These are phyloP conservation scores for Thalassiosira ordinaria DNA, from an alignment of 352 stramenopile species.

Conservation along the genomic window DNA sequence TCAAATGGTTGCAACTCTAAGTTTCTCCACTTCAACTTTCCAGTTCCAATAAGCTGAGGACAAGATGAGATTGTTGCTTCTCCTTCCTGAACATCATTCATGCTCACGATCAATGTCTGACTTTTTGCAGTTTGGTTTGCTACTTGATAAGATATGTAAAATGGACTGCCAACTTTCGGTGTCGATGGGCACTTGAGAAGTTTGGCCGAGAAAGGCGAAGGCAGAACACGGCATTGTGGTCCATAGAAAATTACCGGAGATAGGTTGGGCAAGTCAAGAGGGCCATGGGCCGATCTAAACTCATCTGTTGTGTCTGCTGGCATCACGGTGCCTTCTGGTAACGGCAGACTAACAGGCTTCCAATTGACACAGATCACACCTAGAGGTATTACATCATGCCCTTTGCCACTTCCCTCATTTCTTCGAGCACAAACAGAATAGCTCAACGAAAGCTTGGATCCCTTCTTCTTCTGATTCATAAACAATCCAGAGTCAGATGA, in stretches of 20 bases:
- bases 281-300: constrained; percentile 63
- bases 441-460: constrained; percentile 45
- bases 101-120: constrained; percentile 61
- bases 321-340: constrained; percentile 15
- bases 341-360: constrained; percentile 36
- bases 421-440: constrained; percentile 36
- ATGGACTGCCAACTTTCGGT: constrained; percentile 64
- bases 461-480: constrained; percentile 20
- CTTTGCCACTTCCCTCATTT: constrained; percentile 21
- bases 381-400: constrained; percentile 31
- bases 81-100: constrained; percentile 36
- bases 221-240: constrained; percentile 69
- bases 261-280: constrained; percentile 49
- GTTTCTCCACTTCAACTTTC: constrained; percentile 54
- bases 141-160: constrained; percentile 71
- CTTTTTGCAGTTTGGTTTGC: constrained; percentile 68
- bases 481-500: constrained; percentile 27
- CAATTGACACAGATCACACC: constrained; percentile 46
- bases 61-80: constrained; percentile 16
- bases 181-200: constrained; percentile 43
- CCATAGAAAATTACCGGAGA: constrained; percentile 64
- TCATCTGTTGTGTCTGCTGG: constrained; percentile 32
- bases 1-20: constrained; percentile 65
- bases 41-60: constrained; percentile 58
- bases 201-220: constrained; percentile 66